A percentile compares a stretch with the other conserved stretches of the same genome.
These are phyloP conservation scores for Nicotiana undulata DNA, from an alignment of 257 asterid genomes.

Conservation along the genomic window DNA sequence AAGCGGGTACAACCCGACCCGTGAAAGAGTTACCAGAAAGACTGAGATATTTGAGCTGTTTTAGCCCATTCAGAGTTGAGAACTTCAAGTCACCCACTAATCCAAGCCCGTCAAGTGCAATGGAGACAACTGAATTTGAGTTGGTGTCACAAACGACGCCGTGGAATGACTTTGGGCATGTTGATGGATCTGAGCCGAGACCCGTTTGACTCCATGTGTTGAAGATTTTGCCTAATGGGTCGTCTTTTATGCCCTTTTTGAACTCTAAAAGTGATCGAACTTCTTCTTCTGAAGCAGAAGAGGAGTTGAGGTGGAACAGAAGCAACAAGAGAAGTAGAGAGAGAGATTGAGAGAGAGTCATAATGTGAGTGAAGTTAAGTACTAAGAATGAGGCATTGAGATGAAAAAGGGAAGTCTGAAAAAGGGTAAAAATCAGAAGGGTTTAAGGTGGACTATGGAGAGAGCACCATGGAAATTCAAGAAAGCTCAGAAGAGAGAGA, in stretches of 20 bases:
- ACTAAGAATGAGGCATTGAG: slow-evolving; percentile 44
- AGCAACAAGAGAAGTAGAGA: slow-evolving; percentile 17
- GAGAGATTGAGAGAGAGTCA: slow-evolving; percentile 9
- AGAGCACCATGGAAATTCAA: slow-evolving; percentile 5
- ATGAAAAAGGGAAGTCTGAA: background rate
- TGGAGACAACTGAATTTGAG: slow-evolving; percentile 32
- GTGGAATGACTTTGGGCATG: slow-evolving; percentile 52
- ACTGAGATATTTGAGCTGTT: slow-evolving; percentile 46
- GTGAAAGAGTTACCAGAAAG: slow-evolving; percentile 65
- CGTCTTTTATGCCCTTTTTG: slow-evolving; percentile 63
- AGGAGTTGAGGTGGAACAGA: slow-evolving; percentile 19
- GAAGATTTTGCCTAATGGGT: slow-evolving; percentile 49
- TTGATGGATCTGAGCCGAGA: slow-evolving; percentile 26
- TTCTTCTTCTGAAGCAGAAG: slow-evolving; percentile 39
- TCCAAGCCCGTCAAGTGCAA: slow-evolving; percentile 50
- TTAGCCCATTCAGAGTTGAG: slow-evolving; percentile 50
- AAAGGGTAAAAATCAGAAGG: background rate
- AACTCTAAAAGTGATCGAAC: slow-evolving; percentile 76
- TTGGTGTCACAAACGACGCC: slow-evolving; percentile 57
- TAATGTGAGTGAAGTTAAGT: slow-evolving; percentile 9
- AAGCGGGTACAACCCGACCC: slow-evolving; percentile 74
- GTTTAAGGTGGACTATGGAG: background rate
- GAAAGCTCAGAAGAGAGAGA: slow-evolving; percentile 12
- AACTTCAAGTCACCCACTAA: slow-evolving; percentile 69
- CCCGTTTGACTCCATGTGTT: slow-evolving; percentile 40